These are phyloP conservation scores for Kingdonia uniflora DNA, from an alignment of 164 flowering plant genomes.

Conservation along the genomic window DNA sequence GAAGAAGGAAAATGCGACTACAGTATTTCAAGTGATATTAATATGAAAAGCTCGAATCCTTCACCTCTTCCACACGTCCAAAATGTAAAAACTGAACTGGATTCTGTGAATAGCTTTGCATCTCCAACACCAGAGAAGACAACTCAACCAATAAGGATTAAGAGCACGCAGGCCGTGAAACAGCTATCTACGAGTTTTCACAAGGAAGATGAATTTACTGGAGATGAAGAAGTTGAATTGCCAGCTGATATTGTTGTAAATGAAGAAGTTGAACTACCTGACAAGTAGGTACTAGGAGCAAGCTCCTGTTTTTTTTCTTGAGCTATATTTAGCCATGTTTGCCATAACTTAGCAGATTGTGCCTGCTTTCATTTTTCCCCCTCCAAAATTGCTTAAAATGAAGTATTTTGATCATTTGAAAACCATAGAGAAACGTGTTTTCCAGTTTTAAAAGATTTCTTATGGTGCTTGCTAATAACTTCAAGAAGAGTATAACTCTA, in stretches of 20 bases:
- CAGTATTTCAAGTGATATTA: conserved; percentile 9
- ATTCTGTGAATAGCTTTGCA: conserved; percentile 15
- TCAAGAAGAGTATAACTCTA: too few relatives aligned
- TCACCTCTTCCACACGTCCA: conserved; percentile 5
- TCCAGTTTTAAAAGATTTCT: too few relatives aligned
- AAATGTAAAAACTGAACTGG: conserved; percentile 1
- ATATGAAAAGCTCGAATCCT: conserved; percentile 18
- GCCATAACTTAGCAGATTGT: too few relatives aligned
- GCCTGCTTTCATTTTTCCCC: too few relatives aligned
- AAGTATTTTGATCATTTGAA: too few relatives aligned
- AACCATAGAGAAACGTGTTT: too few relatives aligned
- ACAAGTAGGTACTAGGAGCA: conserved; percentile 36
- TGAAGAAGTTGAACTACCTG: conserved; percentile 20
- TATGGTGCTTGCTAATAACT: too few relatives aligned
- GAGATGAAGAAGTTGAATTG: conserved; percentile 17
- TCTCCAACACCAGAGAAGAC: conserved; percentile 41
- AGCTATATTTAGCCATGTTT: too few relatives aligned
- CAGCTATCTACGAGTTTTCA: conserved; percentile 9
- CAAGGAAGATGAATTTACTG: neutral
- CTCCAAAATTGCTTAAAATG: too few relatives aligned
- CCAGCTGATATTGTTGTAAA: conserved; percentile 6
- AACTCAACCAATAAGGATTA: conserved; percentile 17
- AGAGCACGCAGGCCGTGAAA: conserved; percentile 11
- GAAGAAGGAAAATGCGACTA: conserved; percentile 19
- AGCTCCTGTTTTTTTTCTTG: too few relatives aligned